Evolutionary conservation across 805 yeast species (phyloP).

Genomic region (Yarrowia sp.): DNA sequence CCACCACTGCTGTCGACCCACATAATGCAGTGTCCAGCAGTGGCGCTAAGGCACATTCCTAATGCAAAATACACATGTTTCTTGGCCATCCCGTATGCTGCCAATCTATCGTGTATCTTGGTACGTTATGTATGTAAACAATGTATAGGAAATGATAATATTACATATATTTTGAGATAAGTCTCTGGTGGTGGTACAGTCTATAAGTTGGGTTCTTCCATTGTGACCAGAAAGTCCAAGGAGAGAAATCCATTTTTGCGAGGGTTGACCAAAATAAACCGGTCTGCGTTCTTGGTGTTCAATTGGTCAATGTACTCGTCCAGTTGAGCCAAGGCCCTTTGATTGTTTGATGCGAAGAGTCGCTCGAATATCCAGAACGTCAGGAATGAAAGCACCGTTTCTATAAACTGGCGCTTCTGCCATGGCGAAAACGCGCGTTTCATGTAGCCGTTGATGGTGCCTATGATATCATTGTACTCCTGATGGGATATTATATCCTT

Average conservation of each 20-base stretch:
- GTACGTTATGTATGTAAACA: neutral
- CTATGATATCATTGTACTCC: neutral
- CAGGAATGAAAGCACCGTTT: conserved; percentile 8
- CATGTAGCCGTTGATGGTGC: conserved; percentile 3
- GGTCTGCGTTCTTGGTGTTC: neutral
- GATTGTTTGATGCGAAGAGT: neutral
- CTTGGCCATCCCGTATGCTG: neutral
- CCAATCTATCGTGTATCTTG: neutral
- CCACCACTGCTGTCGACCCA: neutral
- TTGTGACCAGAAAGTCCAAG: conserved; percentile 7
- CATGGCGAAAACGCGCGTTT: conserved; percentile 17
- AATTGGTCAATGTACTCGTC: conserved; percentile 7
- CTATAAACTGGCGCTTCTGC: neutral
- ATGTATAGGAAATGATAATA: neutral
- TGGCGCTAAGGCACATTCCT: neutral
- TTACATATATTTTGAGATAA: neutral
- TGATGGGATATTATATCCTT: neutral
- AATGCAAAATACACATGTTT: neutral
- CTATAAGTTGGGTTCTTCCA: neutral
- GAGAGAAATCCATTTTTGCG: conserved; percentile 10
- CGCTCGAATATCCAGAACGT: conserved; percentile 9
- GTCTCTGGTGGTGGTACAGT: neutral
- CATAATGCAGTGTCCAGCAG: too few relatives aligned
- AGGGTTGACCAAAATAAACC: conserved; percentile 2
- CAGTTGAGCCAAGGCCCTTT: neutral